phyloP scores from a whole-genome alignment of 1,139 yeast species.

The Geotrichum candidum region DNA sequence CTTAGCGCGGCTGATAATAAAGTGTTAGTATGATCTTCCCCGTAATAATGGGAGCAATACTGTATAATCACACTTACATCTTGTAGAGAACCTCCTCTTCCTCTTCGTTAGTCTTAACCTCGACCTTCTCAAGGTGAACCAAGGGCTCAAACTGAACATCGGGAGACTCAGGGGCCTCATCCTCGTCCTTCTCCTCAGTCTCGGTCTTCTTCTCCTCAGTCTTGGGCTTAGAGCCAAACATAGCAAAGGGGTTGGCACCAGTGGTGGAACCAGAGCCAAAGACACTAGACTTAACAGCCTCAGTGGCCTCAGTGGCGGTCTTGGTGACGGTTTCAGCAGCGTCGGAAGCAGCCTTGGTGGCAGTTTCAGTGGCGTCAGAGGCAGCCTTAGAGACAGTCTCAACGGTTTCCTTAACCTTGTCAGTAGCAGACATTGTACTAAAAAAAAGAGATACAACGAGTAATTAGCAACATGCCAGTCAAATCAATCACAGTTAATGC shows the following conservation, averaged over 20 bases:
- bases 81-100: constrained; percentile 84
- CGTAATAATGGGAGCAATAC: not conserved
- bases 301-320: constrained; percentile 18
- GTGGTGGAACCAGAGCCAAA: constrained; percentile 37
- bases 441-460: not conserved
- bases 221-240: constrained; percentile 76
- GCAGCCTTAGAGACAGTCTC: constrained; percentile 47
- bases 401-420: constrained; percentile 15
- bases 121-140: constrained; percentile 91
- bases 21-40: not conserved
- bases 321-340: constrained; percentile 12
- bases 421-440: constrained; percentile 14
- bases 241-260: constrained; percentile 76
- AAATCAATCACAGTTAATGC: not conserved
- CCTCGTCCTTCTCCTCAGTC: constrained; percentile 37
- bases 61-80: constrained; percentile 41
- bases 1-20: constrained; percentile 59
- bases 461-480: not conserved
- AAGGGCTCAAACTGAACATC: constrained; percentile 96
- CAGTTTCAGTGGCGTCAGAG: constrained; percentile 35
- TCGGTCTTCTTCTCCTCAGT: constrained; percentile 45
- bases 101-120: constrained; percentile 95
- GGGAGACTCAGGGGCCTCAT: constrained; percentile 80
- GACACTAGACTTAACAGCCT: constrained; percentile 19
- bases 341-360: constrained; percentile 60